phyloP scores from a whole-genome alignment of 1,284 basidiomycete genomes.

The Ustilago lituana region DNA sequence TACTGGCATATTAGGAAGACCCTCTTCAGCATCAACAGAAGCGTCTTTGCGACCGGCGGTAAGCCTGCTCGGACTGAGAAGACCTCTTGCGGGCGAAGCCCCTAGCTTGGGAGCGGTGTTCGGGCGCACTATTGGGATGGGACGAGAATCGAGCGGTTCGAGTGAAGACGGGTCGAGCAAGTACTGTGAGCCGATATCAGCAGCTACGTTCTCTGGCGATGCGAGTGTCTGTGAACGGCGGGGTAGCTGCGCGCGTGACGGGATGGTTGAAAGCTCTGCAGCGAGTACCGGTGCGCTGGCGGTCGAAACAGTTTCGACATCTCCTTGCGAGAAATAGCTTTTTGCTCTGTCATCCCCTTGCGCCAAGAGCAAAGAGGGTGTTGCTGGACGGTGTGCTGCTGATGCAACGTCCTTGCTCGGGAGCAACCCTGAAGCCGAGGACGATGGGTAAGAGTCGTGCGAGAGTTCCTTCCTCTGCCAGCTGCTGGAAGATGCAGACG shows the following conservation, averaged over 20 bases:
- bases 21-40: not conserved
- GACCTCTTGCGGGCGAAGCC: constrained; percentile 6
- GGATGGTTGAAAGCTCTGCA: not conserved
- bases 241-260: constrained; percentile 5
- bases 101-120: constrained; percentile 2
- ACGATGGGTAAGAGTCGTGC: not conserved
- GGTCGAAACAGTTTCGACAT: constrained; percentile 4
- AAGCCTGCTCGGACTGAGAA: constrained; percentile 1
- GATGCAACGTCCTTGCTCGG: constrained; percentile 3
- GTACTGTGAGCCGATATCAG: constrained; percentile 18
- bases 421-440: constrained; percentile 6
- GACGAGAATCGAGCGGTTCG: constrained; percentile 38
- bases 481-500: constrained; percentile 5
- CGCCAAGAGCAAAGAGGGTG: constrained; percentile 34
- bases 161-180: constrained; percentile 28
- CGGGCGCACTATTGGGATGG: constrained; percentile 36
- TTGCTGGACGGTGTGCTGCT: constrained; percentile 24
- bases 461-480: constrained; percentile 1
- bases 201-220: constrained; percentile 37
- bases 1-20: not conserved
- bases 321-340: constrained; percentile 13
- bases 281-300: constrained; percentile 21
- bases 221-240: constrained; percentile 39
- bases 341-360: constrained; percentile 8
- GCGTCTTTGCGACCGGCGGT: constrained; percentile 1